These are phyloP conservation scores for Alloteropsis semialata DNA, from an alignment of 176 grass and related monocot species.

Conservation along the genomic window DNA sequence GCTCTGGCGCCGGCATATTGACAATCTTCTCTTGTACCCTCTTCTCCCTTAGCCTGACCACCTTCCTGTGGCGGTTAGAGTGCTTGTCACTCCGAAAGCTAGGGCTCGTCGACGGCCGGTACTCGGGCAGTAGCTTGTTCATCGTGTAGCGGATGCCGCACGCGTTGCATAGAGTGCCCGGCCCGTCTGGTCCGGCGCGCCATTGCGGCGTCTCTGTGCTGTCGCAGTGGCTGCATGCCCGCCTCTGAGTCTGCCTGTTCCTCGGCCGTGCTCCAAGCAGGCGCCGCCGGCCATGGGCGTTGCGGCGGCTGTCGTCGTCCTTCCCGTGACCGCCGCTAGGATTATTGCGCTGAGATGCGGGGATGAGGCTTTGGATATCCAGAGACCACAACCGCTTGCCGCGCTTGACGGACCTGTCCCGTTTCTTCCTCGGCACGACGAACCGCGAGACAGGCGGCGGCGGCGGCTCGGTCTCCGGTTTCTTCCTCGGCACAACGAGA, in stretches of 20 bases:
- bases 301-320: not conserved
- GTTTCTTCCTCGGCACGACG: not conserved
- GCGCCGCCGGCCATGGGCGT: not conserved
- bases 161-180: slow-evolving; percentile 58
- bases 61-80: slow-evolving; percentile 51
- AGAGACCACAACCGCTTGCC: slow-evolving; percentile 1
- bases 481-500: not conserved
- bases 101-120: slow-evolving; percentile 47
- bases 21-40: not conserved
- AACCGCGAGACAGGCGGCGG: not conserved
- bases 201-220: slow-evolving; percentile 50
- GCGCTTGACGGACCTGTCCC: not conserved
- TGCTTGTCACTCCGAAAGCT: slow-evolving; percentile 23
- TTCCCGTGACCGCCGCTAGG: not conserved
- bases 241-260: not conserved
- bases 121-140: slow-evolving; percentile 36
- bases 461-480: not conserved
- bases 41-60: slow-evolving; percentile 21
- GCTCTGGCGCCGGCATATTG: not conserved
- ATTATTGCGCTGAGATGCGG: not conserved
- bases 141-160: slow-evolving; percentile 38
- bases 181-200: slow-evolving; percentile 37
- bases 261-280: not conserved
- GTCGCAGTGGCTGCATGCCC: slow-evolving; percentile 38
- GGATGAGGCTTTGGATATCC: not conserved